Evolutionary conservation across 1,284 basidiomycete genomes (phyloP).

Genomic region (Cystobasidium slooffiae): DNA sequence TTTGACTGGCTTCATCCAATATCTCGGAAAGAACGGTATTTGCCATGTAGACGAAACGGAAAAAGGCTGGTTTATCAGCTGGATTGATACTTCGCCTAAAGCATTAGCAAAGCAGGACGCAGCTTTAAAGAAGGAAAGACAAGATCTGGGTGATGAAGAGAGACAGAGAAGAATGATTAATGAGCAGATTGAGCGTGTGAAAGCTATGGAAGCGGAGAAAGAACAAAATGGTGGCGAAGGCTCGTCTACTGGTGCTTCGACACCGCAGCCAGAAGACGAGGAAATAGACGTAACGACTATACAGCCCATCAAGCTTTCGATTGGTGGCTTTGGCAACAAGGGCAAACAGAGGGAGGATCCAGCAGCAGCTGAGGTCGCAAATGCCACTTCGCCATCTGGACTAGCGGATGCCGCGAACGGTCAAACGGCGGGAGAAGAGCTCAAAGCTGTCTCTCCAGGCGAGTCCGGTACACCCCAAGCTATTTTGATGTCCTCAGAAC

Average conservation of each 20-base stretch:
- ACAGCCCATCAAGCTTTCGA: constrained; percentile 73
- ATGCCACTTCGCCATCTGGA: constrained; percentile 40
- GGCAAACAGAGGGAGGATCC: constrained; percentile 51
- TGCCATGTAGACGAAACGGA: constrained; percentile 96
- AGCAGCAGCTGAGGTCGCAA: constrained; percentile 52
- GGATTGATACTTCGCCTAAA: constrained; percentile 95
- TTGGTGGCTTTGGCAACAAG: constrained; percentile 62
- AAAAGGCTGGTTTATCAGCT: constrained; percentile 94
- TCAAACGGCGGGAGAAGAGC: constrained; percentile 50
- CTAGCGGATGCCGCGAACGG: constrained; percentile 51
- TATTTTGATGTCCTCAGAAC: constrained; percentile 31
- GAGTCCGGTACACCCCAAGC: constrained; percentile 41
- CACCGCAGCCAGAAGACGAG: constrained; percentile 46
- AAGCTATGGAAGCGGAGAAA: constrained; percentile 55
- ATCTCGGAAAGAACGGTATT: constrained; percentile 84
- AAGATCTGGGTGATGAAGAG: constrained; percentile 90
- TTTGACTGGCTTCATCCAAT: constrained; percentile 88
- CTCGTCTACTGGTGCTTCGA: constrained; percentile 36
- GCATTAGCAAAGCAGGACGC: constrained; percentile 83
- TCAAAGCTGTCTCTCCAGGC: constrained; percentile 39
- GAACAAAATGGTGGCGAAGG: constrained; percentile 53
- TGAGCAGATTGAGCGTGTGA: constrained; percentile 91
- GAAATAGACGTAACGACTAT: constrained; percentile 66
- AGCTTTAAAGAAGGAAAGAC: constrained; percentile 86
- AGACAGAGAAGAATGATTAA: constrained; percentile 85